A percentile compares a stretch with the other conserved stretches of the same genome.
phyloP scores from a whole-genome alignment of 2,329 filamentous ascomycete genomes.

The Tolypocladium cylindrosporum region DNA sequence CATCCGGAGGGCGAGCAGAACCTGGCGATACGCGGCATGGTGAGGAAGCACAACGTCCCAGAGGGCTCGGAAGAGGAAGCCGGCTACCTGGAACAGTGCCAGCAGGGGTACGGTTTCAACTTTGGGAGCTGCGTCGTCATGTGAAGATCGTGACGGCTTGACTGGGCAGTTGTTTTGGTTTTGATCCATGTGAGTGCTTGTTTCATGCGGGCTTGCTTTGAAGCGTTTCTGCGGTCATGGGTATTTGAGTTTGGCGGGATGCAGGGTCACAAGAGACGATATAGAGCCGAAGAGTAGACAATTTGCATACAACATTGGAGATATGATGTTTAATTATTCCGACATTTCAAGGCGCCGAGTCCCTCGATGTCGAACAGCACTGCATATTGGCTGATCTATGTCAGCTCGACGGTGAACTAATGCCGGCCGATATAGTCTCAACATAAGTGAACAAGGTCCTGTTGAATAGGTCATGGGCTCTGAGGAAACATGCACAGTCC shows the following conservation, averaged over 20 bases:
- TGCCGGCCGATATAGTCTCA: too few species aligned
- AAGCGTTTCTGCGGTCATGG: background rate
- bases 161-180: background rate
- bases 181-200: background rate
- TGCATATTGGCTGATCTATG: too few species aligned
- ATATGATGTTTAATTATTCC: background rate
- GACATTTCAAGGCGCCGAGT: background rate
- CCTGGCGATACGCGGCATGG: constrained; percentile 65
- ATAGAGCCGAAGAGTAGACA: background rate
- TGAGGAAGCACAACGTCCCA: constrained; percentile 49
- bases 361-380: background rate
- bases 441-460: too few species aligned
- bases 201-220: background rate
- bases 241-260: background rate
- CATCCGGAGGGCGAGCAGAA: constrained; percentile 77
- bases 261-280: background rate
- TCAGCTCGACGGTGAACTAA: too few species aligned
- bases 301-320: background rate
- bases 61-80: constrained; percentile 58
- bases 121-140: constrained; percentile 41
- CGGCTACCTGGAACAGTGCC: constrained; percentile 67
- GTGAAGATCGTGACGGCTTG: constrained; percentile 19
- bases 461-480: too few species aligned
- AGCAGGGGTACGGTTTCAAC: constrained; percentile 35
- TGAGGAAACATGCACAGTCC: too few species aligned